These are phyloP conservation scores for Russula lepida DNA, from an alignment of 768 basidiomycete genomes.

Conservation along the genomic window DNA sequence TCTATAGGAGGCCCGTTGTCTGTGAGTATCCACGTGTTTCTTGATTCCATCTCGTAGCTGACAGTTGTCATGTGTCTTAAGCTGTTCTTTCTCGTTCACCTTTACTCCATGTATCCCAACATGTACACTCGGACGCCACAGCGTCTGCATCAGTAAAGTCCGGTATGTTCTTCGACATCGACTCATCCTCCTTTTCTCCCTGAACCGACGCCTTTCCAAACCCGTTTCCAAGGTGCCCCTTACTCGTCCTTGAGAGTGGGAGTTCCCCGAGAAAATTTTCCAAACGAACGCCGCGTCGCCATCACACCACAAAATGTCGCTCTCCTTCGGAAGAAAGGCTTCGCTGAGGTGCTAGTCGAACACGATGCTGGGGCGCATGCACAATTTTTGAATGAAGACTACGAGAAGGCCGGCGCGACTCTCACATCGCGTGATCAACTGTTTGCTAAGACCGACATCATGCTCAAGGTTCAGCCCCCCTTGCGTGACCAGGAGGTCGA, in stretches of 20 bases:
- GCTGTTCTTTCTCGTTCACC: not conserved
- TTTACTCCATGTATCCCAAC: slow-evolving; percentile 8
- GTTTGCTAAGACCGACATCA: slow-evolving; percentile 61
- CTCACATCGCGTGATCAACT: slow-evolving; percentile 66
- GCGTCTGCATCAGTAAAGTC: slow-evolving; percentile 5
- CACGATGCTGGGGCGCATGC: slow-evolving; percentile 60
- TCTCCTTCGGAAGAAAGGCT: slow-evolving; percentile 76
- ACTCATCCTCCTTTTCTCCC: not conserved
- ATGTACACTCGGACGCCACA: not conserved
- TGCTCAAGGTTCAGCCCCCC: slow-evolving; percentile 82
- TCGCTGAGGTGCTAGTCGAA: slow-evolving; percentile 64
- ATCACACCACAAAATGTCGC: slow-evolving; percentile 74
- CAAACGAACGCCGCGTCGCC: slow-evolving; percentile 72
- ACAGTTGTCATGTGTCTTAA: not conserved
- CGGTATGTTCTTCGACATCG: slow-evolving; percentile 2
- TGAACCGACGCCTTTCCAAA: not conserved
- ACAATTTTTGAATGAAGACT: slow-evolving; percentile 77
- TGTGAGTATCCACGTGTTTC: not conserved
- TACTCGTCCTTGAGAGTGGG: slow-evolving; percentile 72
- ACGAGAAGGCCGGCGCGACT: slow-evolving; percentile 68
- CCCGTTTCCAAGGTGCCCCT: slow-evolving; percentile 36
- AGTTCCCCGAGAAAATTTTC: slow-evolving; percentile 67
- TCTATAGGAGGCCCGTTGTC: not conserved
- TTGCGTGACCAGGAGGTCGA: slow-evolving; percentile 52
- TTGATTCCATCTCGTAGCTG: not conserved